Evolutionary conservation across 805 yeast genomes (phyloP), one percentile per base, ranked within the genome.

Genomic region (Scheffersomyces ergatensis): DNA sequence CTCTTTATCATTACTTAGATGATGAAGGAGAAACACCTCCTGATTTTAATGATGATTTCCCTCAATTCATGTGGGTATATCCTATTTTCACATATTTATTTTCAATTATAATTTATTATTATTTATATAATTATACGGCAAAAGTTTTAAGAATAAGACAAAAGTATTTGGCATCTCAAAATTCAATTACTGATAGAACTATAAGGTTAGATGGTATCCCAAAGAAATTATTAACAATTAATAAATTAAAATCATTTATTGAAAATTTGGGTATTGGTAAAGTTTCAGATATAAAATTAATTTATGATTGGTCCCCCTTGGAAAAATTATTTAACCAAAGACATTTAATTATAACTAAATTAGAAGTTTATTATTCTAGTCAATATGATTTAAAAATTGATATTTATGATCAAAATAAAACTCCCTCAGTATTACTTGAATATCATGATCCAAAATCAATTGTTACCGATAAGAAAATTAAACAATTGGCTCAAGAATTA

Each of bases 141-240:
- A 62, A 60, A 39, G 75, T 80, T 25, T 67, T 80, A 36, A 68
- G 67, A 45, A 72, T 78, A 1, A 59, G 85, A 31, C 85, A 80
- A 50, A 67, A 72, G 47, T 78, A 77, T 53, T 59, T 80, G 42
- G 85, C 84, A 0, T 68, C 78, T 4, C 84, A 80, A 51, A 69
- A 77, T 56, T 74, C 83, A 14, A 63, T 80, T 36, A 78, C 83
- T 2, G 85, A 80, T 55, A 58, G 83, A 44, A 80, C 85, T 5
- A 77, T 80, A 34, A 59, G 72, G 36, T 58, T 80, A 14, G 76
- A 77, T 35, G 79, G 80, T 29, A 78, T 80, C 15, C 85, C 85
- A 0, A 58, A 56, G 32, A 55, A 62, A 29, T 57, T 80, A 49
- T 43, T 67, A 33, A 46, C 44, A 25, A 54, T 49, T 20, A 62